Base-by-base conservation (phyloP, 2,329 filamentous ascomycete genomes). In the Raffaelea albimanens region DNA sequence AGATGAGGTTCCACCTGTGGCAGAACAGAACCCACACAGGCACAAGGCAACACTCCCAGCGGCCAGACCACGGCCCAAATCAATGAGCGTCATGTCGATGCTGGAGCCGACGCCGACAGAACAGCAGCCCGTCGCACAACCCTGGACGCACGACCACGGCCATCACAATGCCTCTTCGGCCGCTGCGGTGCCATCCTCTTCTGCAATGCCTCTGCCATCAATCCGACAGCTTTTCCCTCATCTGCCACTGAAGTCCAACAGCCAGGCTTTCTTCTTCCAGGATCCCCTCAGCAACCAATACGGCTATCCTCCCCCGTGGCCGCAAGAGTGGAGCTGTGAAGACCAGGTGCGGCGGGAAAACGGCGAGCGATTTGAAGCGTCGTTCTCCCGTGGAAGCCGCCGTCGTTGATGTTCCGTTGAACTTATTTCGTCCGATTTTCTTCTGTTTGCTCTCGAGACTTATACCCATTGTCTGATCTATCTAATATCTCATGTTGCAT, bases 331-430 rank as follows among this genome's bases (percentile, higher is more conserved):
- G 50, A 47, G 46, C 34, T 51, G 48, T n/a, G 38, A 36, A 4
- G 45, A 53, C 29, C 53, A 55, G 31, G 43, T 55, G 33, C 31
- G 38, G n/a, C 39, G 48, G 3, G 53, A 53, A 40, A 48, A 42
- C 4, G 42, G 43, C 31, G 49, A 53, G 40, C 21, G 13, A 16
- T 11, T 33, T 18, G 18, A 19, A 18, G n/a, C 41, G 13, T 5
- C 23, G n/a, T 5, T 21, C 31, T 5, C 10, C 16, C 7, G 21
- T 7, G 10, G 13, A 11, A 42, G 29, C 14, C 3, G 19, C 9
- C 19, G 43, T 20, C 16, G 23, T 38, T 38, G 33, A 44, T 29
- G 20, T 14, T 18, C 36, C 23, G 25, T 23, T 21, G 20, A 29
- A 7, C 13, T 13, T 29, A 29, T 7, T 13, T 29, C 25, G 25